These are phyloP conservation scores for Artemisia tridentata DNA, from an alignment of 129 eudicot genomes.

Conservation along the genomic window DNA sequence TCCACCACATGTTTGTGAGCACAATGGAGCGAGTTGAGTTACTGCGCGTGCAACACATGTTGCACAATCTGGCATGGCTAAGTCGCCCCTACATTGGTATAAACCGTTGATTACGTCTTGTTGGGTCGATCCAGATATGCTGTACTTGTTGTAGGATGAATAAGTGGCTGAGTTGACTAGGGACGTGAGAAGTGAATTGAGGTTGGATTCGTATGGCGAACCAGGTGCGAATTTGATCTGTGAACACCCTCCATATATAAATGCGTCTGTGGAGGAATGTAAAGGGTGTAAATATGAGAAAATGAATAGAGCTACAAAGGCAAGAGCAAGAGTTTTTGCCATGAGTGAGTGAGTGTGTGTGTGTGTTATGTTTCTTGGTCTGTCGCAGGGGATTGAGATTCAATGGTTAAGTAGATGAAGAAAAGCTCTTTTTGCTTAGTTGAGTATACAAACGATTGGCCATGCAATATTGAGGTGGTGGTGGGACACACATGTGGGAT, in stretches of 20 bases:
- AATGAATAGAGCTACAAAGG: constrained; percentile 12
- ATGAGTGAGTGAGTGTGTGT: constrained; percentile 7
- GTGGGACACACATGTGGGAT: constrained; percentile 4
- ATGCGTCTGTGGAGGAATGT: constrained; percentile 46
- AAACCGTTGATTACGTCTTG: constrained; percentile 71
- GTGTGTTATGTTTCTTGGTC: constrained; percentile 4
- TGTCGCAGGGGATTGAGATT: not conserved
- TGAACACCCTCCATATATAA: constrained; percentile 92
- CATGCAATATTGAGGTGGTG: constrained; percentile 38
- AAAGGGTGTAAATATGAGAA: constrained; percentile 36
- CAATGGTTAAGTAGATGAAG: constrained; percentile 38
- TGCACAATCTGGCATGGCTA: constrained; percentile 93
- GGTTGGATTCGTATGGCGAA: constrained; percentile 78
- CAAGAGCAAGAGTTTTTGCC: constrained; percentile 21
- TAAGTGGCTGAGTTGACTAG: constrained; percentile 95
- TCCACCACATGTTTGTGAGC: constrained; percentile 66
- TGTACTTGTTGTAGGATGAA: constrained; percentile 88
- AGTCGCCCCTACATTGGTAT: constrained; percentile 86
- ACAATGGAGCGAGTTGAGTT: constrained; percentile 48
- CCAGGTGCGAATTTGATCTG: constrained; percentile 60
- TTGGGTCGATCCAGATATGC: constrained; percentile 64
- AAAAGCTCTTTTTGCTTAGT: constrained; percentile 28
- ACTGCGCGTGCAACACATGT: constrained; percentile 80
- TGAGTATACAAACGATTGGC: constrained; percentile 26
- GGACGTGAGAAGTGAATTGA: constrained; percentile 86